Evolutionary conservation across 495 filamentous ascomycete species (phyloP).

Genomic region (Talaromyces ruber): DNA sequence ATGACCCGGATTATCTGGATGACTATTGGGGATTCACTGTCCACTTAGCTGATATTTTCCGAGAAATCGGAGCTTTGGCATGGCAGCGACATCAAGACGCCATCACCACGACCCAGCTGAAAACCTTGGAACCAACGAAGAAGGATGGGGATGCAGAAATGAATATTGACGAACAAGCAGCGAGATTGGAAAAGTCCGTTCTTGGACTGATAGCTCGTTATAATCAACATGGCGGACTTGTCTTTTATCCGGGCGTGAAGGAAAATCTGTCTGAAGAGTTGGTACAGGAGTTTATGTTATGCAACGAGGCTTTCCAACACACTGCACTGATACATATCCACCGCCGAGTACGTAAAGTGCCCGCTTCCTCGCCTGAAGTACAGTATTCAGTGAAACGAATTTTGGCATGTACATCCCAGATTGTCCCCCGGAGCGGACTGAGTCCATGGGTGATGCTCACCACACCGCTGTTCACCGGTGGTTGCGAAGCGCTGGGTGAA

Average conservation of each 20-base stretch:
- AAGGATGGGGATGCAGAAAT: conserved; percentile 15
- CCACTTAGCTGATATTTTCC: conserved; percentile 31
- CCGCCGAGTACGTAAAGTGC: conserved; percentile 27
- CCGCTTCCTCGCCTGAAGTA: conserved; percentile 24
- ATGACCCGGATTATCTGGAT: conserved; percentile 32
- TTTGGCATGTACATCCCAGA: conserved; percentile 32
- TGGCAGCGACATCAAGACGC: conserved; percentile 24
- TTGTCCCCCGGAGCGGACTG: conserved; percentile 31
- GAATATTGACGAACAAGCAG: conserved; percentile 21
- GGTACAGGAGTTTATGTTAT: conserved; percentile 30
- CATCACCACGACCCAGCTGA: not conserved
- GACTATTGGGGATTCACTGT: conserved; percentile 42
- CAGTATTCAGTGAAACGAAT: conserved; percentile 34
- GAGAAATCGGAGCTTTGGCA: conserved; percentile 32
- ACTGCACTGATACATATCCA: conserved; percentile 39
- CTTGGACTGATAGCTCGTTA: conserved; percentile 28
- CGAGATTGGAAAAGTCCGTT: conserved; percentile 25
- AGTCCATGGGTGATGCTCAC: conserved; percentile 41
- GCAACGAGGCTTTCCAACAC: conserved; percentile 39
- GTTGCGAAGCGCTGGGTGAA: conserved; percentile 31
- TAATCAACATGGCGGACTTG: conserved; percentile 17
- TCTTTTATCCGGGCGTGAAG: conserved; percentile 32
- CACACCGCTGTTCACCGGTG: conserved; percentile 38
- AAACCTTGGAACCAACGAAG: conserved; percentile 2
- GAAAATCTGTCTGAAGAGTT: conserved; percentile 25